Evolutionary conservation across 768 basidiomycete genomes (phyloP).

Genomic region (Lepiota venenata): DNA sequence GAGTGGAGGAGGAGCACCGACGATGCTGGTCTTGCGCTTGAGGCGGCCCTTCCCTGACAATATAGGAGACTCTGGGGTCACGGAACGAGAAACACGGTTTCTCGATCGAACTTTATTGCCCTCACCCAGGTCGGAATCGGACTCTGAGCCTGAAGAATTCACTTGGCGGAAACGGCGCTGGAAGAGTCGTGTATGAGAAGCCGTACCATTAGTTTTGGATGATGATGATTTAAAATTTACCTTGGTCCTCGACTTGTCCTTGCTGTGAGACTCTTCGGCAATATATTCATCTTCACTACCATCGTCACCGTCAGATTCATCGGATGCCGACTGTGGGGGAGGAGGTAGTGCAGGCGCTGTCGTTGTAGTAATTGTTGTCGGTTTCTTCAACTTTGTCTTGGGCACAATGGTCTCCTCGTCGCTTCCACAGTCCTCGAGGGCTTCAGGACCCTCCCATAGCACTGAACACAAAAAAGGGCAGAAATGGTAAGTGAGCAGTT

Average conservation of each 20-base stretch:
- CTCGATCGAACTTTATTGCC: constrained; percentile 19
- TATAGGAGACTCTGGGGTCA: constrained; percentile 26
- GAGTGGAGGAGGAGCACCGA: constrained; percentile 20
- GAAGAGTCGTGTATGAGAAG: background rate
- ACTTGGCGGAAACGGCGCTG: constrained; percentile 4
- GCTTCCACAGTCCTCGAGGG: constrained; percentile 42
- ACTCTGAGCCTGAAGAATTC: constrained; percentile 14
- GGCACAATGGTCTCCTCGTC: constrained; percentile 23
- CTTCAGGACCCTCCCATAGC: constrained; percentile 70
- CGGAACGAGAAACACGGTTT: constrained; percentile 24
- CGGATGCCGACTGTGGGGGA: constrained; percentile 19
- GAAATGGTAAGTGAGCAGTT: constrained; percentile 14
- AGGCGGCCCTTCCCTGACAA: constrained; percentile 26
- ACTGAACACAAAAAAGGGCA: constrained; percentile 37
- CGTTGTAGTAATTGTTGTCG: constrained; percentile 16
- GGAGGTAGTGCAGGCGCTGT: background rate
- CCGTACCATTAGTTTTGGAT: constrained; percentile 2
- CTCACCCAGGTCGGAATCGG: constrained; percentile 44
- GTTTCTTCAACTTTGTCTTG: constrained; percentile 28
- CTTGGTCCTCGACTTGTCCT: constrained; percentile 35
- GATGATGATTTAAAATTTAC: constrained; percentile 30
- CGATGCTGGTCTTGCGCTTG: constrained; percentile 54
- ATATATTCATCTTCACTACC: constrained; percentile 76
- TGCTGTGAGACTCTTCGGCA: constrained; percentile 36
- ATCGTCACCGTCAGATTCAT: constrained; percentile 46